Conservation (phyloP, 345 rosid species). For the Euphorbia lathyris region DNA sequence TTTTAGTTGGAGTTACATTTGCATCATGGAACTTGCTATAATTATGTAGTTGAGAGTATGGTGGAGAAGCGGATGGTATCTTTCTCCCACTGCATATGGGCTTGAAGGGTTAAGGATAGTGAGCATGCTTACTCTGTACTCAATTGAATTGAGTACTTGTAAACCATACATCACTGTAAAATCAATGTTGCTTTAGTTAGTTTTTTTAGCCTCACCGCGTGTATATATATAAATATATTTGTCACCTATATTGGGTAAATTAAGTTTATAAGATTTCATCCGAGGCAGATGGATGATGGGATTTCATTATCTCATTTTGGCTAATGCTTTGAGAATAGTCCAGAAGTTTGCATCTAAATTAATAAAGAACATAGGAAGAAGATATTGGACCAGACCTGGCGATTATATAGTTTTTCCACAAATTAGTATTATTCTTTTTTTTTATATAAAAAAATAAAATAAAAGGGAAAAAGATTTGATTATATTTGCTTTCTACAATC, state of each 20-base stretch:
- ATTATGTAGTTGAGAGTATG: neutral
- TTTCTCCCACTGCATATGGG: neutral
- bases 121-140: neutral
- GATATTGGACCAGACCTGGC: neutral
- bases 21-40: neutral
- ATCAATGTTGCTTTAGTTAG: neutral
- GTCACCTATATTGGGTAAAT: neutral
- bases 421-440: neutral
- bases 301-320: constrained; percentile 4
- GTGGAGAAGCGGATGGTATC: neutral
- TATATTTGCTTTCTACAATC: neutral
- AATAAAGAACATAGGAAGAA: neutral
- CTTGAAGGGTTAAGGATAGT: neutral
- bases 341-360: neutral
- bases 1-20: neutral
- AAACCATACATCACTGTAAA: neutral
- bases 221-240: too few relatives aligned
- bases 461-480: neutral
- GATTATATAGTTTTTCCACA: neutral
- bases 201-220: neutral
- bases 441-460: too few relatives aligned
- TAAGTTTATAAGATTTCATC: neutral
- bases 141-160: neutral
- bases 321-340: neutral
- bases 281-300: neutral